Conservation (phyloP, 306 rosid species). For the Purshia tridentata region DNA sequence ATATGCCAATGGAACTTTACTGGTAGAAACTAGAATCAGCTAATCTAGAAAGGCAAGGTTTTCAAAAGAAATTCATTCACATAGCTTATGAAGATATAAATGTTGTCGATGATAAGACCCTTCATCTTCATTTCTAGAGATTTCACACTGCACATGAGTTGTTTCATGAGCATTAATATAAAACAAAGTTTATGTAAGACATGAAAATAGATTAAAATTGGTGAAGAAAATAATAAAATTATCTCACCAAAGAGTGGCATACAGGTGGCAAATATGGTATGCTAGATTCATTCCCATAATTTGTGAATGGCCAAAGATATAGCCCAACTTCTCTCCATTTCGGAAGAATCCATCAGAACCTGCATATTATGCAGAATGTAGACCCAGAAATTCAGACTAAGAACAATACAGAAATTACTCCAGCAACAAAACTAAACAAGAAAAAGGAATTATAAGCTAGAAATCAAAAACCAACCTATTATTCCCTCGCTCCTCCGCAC, state of each 20-base stretch:
- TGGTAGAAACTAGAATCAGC: no score
- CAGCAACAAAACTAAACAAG: no score
- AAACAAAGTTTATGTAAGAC: neutral
- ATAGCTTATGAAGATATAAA: no score
- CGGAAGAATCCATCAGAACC: slow-evolving; percentile 60
- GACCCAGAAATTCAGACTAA: no score
- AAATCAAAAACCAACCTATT: slow-evolving; percentile 9
- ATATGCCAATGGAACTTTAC: no score
- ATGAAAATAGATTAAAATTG: neutral
- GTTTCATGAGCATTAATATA: neutral
- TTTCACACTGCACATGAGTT: neutral
- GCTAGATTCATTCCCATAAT: slow-evolving; percentile 39
- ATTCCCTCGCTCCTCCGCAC: slow-evolving; percentile 36
- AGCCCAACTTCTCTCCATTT: slow-evolving; percentile 40
- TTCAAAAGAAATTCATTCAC: no score
- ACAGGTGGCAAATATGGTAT: slow-evolving; percentile 30
- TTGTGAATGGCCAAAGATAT: slow-evolving; percentile 30
- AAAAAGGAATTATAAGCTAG: neutral
- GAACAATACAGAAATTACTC: no score
- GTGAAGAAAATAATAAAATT: neutral
- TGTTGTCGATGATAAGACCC: no score
- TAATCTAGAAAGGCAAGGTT: no score
- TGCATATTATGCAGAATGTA: slow-evolving; percentile 25
- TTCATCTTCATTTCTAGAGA: neutral
- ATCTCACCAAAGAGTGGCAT: slow-evolving; percentile 41